Base-by-base conservation (phyloP, 495 filamentous ascomycete species). In the Penicillium roqueforti region DNA sequence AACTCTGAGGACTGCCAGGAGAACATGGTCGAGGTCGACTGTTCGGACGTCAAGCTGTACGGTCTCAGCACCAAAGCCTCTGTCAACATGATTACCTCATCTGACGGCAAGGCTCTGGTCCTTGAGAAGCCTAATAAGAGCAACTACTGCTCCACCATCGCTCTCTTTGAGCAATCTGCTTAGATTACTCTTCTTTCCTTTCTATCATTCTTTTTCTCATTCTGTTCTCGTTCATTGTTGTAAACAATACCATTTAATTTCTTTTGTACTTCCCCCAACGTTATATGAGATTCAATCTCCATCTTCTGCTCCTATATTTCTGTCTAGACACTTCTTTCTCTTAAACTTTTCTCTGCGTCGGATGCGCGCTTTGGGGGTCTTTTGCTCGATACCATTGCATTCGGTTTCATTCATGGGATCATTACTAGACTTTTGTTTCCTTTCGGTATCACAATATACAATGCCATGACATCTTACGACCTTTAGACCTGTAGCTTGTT, bases 1-100 rank as follows among this genome's bases (percentile, higher is more conserved):
- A 69, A 73, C 49, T 77, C 78, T 10, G 78, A 93, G 67, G 82
- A 80, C 44, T 97, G 93, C 75, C 92, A 97, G 75, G 75, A 83
- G 51, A 87, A 91, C 67, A 93, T 96, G 73, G 82, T 93, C n/a
- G 82, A 82, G 60, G 79, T 98, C 20, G 88, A 95, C 70, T 81
- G 76, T 63, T 83, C 83, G 18, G 78, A 79, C 23, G 77, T 97
- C 29, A 80, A 85, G 55, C 66, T 96, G 29, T 92, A 85, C 62
- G 91, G 84, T 16, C 65, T 97, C 29, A 91, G 82, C 76, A 97
- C 93, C 22, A 92, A 95, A 73, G 92, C 89, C 7, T 78, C 82
- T n/a, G 79, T 80, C 10, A 91, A 89, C 68, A 96, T 97, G 90
- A 74, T 98, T 47, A 86, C 83, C 0, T 69, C 78, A 38, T 69